Evolutionary conservation across 2,329 filamentous ascomycete species (phyloP).

Genomic region (Taxawa tesnikishii): DNA sequence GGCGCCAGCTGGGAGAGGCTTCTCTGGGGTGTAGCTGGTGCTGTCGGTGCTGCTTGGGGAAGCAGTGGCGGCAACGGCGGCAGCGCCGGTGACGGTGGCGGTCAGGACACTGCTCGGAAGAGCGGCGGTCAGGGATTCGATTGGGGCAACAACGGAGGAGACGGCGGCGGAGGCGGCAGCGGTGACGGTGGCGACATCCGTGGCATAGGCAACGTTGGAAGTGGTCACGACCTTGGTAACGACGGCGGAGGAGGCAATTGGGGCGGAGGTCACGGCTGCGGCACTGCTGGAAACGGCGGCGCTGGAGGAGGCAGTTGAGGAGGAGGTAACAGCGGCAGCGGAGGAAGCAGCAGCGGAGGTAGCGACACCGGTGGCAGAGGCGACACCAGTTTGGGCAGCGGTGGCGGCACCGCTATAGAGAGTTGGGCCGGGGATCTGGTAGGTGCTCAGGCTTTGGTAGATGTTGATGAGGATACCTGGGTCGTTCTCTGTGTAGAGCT

Average conservation of each 20-base stretch:
- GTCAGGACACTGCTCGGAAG: conserved; percentile 4
- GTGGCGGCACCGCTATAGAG: conserved; percentile 12
- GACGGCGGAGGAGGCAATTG: conserved; percentile 1
- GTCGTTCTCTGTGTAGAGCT: conserved; percentile 45
- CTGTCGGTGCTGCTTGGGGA: conserved; percentile 6
- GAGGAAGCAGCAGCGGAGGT: conserved; percentile 13
- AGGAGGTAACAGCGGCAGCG: not conserved
- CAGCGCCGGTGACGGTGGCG: conserved; percentile 8
- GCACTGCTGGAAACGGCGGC: conserved; percentile 13
- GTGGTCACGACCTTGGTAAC: conserved; percentile 1
- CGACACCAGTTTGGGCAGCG: conserved; percentile 3
- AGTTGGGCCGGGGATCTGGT: conserved; percentile 40
- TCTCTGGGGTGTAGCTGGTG: conserved; percentile 7
- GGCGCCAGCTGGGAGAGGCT: conserved; percentile 15
- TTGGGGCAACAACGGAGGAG: conserved; percentile 9
- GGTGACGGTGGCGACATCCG: conserved; percentile 7
- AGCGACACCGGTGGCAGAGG: conserved; percentile 8
- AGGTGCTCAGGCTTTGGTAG: conserved; percentile 36
- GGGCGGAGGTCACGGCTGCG: not conserved
- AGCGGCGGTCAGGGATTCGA: not conserved
- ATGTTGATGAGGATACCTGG: conserved; percentile 48
- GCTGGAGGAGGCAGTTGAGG: conserved; percentile 1
- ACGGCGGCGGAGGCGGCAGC: conserved; percentile 12
- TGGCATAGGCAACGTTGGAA: not conserved
- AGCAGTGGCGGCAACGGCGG: conserved; percentile 3